Percentiles rank a stretch among this genome's conserved stretches.
Evolutionary conservation across 768 basidiomycete genomes (phyloP).

Genomic region (Auricularia sp.): DNA sequence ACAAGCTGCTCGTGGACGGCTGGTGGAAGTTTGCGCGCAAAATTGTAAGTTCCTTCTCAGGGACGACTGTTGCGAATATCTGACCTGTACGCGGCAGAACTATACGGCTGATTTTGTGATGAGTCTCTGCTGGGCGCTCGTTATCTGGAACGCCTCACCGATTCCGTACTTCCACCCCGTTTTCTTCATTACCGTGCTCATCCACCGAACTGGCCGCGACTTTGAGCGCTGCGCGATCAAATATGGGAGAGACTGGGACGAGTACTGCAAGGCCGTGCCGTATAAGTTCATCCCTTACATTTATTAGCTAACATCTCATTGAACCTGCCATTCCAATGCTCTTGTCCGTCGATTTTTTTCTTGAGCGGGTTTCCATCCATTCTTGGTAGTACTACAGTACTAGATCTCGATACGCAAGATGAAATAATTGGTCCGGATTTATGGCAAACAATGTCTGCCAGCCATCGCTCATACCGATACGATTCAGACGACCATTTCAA

Average conservation of each 20-base stretch:
- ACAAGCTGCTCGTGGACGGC: slow-evolving; percentile 82
- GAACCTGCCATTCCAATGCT: no score
- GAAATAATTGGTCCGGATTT: no score
- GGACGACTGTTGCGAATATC: no score
- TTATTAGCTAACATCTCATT: slow-evolving; percentile 36
- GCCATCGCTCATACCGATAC: no score
- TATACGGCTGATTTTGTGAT: slow-evolving; percentile 91
- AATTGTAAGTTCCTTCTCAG: slow-evolving; percentile 35
- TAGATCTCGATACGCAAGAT: no score
- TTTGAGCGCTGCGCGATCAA: slow-evolving; percentile 88
- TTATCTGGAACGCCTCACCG: slow-evolving; percentile 62
- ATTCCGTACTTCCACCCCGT: slow-evolving; percentile 96
- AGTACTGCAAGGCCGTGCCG: slow-evolving; percentile 77
- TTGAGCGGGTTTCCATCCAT: no score
- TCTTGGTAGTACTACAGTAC: no score
- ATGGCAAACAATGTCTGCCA: no score
- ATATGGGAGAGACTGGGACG: slow-evolving; percentile 93
- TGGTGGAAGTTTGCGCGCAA: slow-evolving; percentile 95
- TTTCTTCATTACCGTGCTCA: slow-evolving; percentile 89
- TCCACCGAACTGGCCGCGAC: slow-evolving; percentile 87
- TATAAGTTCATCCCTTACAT: slow-evolving; percentile 85
- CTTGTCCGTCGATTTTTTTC: no score
- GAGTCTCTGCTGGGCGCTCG: slow-evolving; percentile 76
- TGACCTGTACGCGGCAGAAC: slow-evolving; percentile 40
- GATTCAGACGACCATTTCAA: no score